Conservation (phyloP, 139 green algal genomes). For the Nannochloris sp. region DNA sequence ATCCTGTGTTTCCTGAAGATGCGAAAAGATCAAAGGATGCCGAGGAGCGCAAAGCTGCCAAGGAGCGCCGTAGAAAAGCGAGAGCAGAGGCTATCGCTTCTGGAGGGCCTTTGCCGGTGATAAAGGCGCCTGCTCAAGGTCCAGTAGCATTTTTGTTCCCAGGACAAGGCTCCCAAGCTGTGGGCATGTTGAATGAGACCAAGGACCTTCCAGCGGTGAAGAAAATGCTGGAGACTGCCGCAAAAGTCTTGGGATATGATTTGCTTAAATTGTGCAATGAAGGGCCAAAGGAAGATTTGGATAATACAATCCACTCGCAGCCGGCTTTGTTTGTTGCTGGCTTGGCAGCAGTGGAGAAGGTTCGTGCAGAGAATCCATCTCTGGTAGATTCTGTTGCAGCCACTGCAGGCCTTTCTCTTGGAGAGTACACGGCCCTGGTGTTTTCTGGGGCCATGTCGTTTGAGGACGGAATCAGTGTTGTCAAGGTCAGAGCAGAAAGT, state of each 20-base stretch:
- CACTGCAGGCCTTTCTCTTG: slow-evolving; percentile 73
- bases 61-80: slow-evolving; percentile 21
- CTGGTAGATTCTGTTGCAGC: slow-evolving; percentile 30
- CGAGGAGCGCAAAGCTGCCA: slow-evolving; percentile 22
- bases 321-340: slow-evolving; percentile 84
- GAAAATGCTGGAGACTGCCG: slow-evolving; percentile 67
- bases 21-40: slow-evolving; percentile 30
- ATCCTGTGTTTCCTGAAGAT: slow-evolving; percentile 71
- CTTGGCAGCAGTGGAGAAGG: slow-evolving; percentile 70
- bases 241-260: slow-evolving; percentile 80
- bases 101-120: not conserved
- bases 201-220: slow-evolving; percentile 62
- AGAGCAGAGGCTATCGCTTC: slow-evolving; percentile 6
- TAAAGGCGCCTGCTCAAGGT: slow-evolving; percentile 5
- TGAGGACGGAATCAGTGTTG: slow-evolving; percentile 81
- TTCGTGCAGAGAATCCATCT: slow-evolving; percentile 36
- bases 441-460: slow-evolving; percentile 77
- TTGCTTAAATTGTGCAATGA: slow-evolving; percentile 57
- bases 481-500: slow-evolving; percentile 69
- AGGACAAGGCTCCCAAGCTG: slow-evolving; percentile 75
- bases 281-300: slow-evolving; percentile 74
- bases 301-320: slow-evolving; percentile 65
- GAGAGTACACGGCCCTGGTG: slow-evolving; percentile 86
- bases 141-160: slow-evolving; percentile 79
- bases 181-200: slow-evolving; percentile 21